Evolutionary conservation across 2,329 filamentous ascomycete genomes (phyloP).

Genomic region (Acephala macrosclerotiorum): DNA sequence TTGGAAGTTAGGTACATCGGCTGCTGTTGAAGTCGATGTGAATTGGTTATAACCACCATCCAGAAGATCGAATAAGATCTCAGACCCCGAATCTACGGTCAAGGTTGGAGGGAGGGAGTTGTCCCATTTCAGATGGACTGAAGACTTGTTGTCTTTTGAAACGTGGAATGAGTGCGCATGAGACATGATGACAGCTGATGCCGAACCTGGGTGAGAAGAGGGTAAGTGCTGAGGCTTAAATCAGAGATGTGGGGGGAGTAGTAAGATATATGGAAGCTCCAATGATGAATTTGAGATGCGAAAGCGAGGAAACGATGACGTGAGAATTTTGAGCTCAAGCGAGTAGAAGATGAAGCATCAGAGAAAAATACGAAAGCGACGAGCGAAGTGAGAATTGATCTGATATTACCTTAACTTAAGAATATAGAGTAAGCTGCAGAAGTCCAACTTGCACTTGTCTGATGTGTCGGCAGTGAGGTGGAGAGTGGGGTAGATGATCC

Average conservation of each 20-base stretch:
- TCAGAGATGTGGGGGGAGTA: too few species aligned
- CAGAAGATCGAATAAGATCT: conserved; percentile 56
- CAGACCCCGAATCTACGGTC: conserved; percentile 55
- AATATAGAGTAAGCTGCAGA: neutral
- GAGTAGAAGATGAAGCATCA: neutral
- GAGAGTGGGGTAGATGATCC: neutral
- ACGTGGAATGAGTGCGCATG: conserved; percentile 31
- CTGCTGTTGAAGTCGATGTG: conserved; percentile 49
- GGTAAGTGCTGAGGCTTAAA: too few species aligned
- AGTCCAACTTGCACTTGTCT: neutral
- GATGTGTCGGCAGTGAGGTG: neutral
- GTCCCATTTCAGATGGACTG: conserved; percentile 57
- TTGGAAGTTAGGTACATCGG: conserved; percentile 51
- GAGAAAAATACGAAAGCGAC: neutral
- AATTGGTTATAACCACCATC: conserved; percentile 60
- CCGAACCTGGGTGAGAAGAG: too few species aligned
- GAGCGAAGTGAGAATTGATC: neutral
- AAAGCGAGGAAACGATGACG: neutral
- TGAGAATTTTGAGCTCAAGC: neutral
- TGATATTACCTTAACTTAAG: neutral
- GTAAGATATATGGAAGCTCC: too few species aligned
- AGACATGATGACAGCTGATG: conserved; percentile 20
- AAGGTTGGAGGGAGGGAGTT: conserved; percentile 52
- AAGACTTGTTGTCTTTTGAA: conserved; percentile 18
- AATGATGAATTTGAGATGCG: too few species aligned